phyloP scores from a whole-genome alignment of 257 asterid genomes.

The Przewalskia tangutica region DNA sequence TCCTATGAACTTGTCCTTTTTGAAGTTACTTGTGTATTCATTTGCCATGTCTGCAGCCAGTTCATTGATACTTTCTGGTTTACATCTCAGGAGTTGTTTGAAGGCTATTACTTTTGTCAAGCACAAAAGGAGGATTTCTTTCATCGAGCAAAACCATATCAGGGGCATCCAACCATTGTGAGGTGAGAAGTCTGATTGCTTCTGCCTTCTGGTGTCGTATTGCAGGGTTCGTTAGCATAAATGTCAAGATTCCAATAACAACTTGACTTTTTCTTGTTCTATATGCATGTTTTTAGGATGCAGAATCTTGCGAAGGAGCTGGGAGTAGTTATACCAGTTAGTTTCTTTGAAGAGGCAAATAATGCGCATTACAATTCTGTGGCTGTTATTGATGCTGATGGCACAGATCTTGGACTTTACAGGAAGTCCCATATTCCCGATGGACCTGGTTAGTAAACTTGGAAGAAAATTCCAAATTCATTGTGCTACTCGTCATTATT shows the following conservation, averaged over 20 bases:
- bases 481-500: neutral
- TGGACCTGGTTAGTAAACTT: conserved; percentile 69
- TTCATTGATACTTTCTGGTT: conserved; percentile 1
- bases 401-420: conserved; percentile 88
- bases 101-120: conserved; percentile 95
- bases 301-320: conserved; percentile 86
- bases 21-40: neutral
- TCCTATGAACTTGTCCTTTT: neutral
- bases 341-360: conserved; percentile 96
- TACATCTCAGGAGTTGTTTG: conserved; percentile 76
- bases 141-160: conserved; percentile 74
- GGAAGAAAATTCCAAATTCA: neutral
- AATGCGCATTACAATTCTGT: conserved; percentile 94
- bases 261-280: neutral
- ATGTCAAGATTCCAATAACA: conserved; percentile 1
- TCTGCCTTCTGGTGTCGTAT: neutral
- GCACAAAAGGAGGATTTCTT: conserved; percentile 88
- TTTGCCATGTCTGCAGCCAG: neutral
- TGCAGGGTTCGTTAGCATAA: neutral
- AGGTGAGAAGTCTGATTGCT: conserved; percentile 34
- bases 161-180: conserved; percentile 71
- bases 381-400: conserved; percentile 89
- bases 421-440: conserved; percentile 97
- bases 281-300: conserved; percentile 46
- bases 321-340: conserved; percentile 92